Conservation (phyloP, 805 yeast species). For the Torulaspora microellipsoides region DNA sequence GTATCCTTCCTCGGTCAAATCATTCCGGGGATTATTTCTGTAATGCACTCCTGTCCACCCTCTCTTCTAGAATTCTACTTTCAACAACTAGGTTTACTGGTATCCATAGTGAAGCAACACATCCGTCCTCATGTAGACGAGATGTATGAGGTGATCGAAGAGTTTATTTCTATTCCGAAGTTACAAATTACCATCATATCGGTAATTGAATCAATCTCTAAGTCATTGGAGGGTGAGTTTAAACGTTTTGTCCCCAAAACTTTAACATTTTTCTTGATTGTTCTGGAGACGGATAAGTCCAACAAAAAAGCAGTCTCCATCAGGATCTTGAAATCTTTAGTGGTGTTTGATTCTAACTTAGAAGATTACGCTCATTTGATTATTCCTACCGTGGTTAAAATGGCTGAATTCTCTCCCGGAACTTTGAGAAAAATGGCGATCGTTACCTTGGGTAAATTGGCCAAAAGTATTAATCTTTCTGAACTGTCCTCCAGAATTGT, state of each 20-base stretch:
- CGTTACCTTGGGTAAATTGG: slow-evolving; percentile 74
- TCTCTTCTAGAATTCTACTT: slow-evolving; percentile 82
- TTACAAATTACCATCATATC: slow-evolving; percentile 76
- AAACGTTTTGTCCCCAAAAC: slow-evolving; percentile 76
- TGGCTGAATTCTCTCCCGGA: slow-evolving; percentile 67
- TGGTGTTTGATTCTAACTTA: slow-evolving; percentile 78
- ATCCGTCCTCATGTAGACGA: slow-evolving; percentile 77
- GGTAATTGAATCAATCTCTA: slow-evolving; percentile 77
- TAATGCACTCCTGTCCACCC: slow-evolving; percentile 76
- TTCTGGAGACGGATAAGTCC: slow-evolving; percentile 68
- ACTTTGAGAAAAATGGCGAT: slow-evolving; percentile 68
- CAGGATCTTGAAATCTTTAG: slow-evolving; percentile 76
- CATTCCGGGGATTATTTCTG: slow-evolving; percentile 79
- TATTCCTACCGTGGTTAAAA: slow-evolving; percentile 76
- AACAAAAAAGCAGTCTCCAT: slow-evolving; percentile 56
- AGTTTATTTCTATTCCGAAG: slow-evolving; percentile 58
- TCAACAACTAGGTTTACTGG: slow-evolving; percentile 77
- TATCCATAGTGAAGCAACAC: slow-evolving; percentile 81
- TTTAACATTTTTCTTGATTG: slow-evolving; percentile 67
- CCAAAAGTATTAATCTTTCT: slow-evolving; percentile 64
- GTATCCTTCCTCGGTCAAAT: slow-evolving; percentile 85
- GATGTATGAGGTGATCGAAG: slow-evolving; percentile 69
- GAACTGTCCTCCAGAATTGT: slow-evolving; percentile 90
- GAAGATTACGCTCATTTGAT: slow-evolving; percentile 86
- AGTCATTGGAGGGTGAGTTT: slow-evolving; percentile 88